Evolutionary conservation across 2,329 filamentous ascomycete genomes (phyloP), one percentile per base, ranked within the genome.

Genomic region (Trichophyton simii): DNA sequence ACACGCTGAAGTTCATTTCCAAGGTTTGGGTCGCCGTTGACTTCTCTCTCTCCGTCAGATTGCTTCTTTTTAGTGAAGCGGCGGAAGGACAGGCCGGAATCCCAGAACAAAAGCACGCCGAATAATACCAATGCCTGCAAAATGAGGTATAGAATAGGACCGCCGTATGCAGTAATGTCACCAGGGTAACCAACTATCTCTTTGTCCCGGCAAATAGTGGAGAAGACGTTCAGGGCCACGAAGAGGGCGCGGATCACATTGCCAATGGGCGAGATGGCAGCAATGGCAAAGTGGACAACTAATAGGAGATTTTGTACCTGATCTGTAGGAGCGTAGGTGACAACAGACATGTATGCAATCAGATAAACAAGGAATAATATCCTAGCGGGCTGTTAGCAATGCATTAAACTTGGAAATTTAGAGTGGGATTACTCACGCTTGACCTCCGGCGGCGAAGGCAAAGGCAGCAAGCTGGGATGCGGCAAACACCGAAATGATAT

Each of bases 391-490:
- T 42, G 61, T 48, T 50, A 48, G 38, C n/a, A 59, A 31, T 46
- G 28, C 48, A 18, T 60, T 11, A 46, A 44, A 60, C 38, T 58
- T 44, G 31, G 57, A 63, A 34, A 58, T 13, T 28, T 28, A 8
- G 18, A 60, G 7, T 54, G n/a, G 22, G 9, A 59, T 18, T 20
- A 69, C 69, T 67, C 69, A 77, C 57, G 87, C 87, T 72, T 95
- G 89, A 15, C 84, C 82, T 18, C 87, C 88, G 0, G 89, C 88
- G 1, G 88, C 84, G 70, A 92, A 87, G 0, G 90, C 91, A 71
- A 94, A 96, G 0, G 91, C 85, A 3, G 88, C 87, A 4, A 96
- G 80, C 72, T 95, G 90, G 36, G 87, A 91, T 58, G 82, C 83
- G 38, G 87, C 83, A 68, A 91, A 87, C 0, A 96, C 81, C 0